These are phyloP conservation scores for Alternaria sp. DNA, from an alignment of 2,329 filamentous ascomycete species.

Conservation along the genomic window DNA sequence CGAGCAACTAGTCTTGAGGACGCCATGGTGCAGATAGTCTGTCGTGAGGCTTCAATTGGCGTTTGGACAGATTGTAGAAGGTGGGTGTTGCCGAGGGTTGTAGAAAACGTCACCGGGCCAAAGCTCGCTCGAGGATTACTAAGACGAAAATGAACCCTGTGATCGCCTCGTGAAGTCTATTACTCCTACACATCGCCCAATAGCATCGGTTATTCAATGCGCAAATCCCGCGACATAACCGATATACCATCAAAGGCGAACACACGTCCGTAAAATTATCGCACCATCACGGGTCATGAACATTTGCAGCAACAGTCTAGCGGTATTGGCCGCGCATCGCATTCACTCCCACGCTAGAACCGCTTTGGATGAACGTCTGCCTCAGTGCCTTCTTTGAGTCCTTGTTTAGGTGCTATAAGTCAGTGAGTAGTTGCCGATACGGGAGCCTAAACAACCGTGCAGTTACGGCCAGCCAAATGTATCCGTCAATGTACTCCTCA, in stretches of 20 bases:
- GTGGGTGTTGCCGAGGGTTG: constrained; percentile 25
- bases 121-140: constrained; percentile 28
- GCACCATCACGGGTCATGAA: background rate
- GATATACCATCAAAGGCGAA: background rate
- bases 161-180: constrained; percentile 26
- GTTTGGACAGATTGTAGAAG: constrained; percentile 7
- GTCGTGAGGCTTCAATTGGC: constrained; percentile 22
- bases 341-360: background rate
- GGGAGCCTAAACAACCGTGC: background rate
- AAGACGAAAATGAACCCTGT: constrained; percentile 9
- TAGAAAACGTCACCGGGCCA: constrained; percentile 31
- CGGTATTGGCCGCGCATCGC: background rate
- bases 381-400: background rate
- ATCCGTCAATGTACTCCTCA: background rate
- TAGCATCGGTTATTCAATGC: background rate
- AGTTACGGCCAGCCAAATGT: background rate
- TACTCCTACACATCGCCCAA: constrained; percentile 18
- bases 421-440: background rate
- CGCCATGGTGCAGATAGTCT: constrained; percentile 50
- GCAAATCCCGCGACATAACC: background rate
- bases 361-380: background rate
- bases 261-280: background rate
- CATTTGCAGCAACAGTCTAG: background rate
- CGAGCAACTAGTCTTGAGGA: constrained; percentile 54
- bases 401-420: background rate